Evolutionary conservation across 108 stramenopile species (phyloP).

Genomic region (Cyclostephanos tholiformis): DNA sequence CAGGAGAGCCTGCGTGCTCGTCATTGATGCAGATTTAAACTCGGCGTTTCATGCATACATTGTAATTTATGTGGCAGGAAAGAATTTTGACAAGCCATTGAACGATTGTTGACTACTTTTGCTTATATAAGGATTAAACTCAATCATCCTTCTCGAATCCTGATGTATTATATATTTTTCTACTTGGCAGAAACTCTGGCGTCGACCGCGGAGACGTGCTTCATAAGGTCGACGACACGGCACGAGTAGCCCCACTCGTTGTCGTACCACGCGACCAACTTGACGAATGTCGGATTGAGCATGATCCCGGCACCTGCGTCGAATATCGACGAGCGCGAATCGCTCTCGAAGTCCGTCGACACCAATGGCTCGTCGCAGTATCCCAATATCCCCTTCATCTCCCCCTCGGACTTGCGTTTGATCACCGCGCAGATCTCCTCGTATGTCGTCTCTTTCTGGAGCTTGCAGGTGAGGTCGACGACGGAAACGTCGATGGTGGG

Average conservation of each 20-base stretch:
- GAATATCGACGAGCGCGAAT: slow-evolving; percentile 97
- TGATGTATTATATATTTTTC: background rate
- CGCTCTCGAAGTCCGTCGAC: slow-evolving; percentile 95
- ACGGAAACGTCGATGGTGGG: slow-evolving; percentile 98
- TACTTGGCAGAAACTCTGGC: slow-evolving; percentile 77
- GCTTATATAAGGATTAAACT: too few relatives aligned
- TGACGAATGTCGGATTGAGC: slow-evolving; percentile 94
- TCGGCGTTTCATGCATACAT: too few relatives aligned
- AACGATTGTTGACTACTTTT: too few relatives aligned
- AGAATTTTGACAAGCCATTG: too few relatives aligned
- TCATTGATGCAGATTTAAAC: too few relatives aligned
- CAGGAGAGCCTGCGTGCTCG: too few relatives aligned
- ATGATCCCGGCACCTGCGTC: slow-evolving; percentile 98
- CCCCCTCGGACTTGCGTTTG: slow-evolving; percentile 89
- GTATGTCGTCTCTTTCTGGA: slow-evolving; percentile 91
- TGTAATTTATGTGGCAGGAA: too few relatives aligned
- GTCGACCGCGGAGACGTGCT: slow-evolving; percentile 91
- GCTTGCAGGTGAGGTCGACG: slow-evolving; percentile 92
- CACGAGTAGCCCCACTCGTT: slow-evolving; percentile 96
- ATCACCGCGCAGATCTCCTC: slow-evolving; percentile 96
- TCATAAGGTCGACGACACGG: slow-evolving; percentile 97
- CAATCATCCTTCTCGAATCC: background rate
- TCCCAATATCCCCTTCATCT: slow-evolving; percentile 98
- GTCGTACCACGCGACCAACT: slow-evolving; percentile 98
- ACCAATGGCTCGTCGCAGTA: slow-evolving; percentile 98